A percentile compares a stretch with the other conserved stretches of the same genome.
These are phyloP conservation scores for Crepidotus sp. DNA, from an alignment of 1,284 basidiomycete species.

Conservation along the genomic window DNA sequence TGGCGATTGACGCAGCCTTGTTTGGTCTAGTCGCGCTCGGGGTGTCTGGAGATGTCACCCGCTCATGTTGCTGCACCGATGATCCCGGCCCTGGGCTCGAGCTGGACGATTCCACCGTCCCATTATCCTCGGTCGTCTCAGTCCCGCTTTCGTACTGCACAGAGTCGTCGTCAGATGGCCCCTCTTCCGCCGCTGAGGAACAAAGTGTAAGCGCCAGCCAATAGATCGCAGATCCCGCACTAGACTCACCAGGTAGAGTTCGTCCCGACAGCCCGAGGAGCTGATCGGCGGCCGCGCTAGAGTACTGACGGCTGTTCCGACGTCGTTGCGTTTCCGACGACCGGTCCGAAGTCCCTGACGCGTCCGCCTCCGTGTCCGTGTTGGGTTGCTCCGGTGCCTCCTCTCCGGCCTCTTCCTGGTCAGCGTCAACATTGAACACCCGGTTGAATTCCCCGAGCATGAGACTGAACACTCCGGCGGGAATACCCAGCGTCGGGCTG, in stretches of 20 bases:
- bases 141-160: slow-evolving; percentile 62
- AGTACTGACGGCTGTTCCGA: slow-evolving; percentile 73
- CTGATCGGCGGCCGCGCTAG: slow-evolving; percentile 69
- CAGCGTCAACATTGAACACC: slow-evolving; percentile 74
- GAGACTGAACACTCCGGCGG: slow-evolving; percentile 88
- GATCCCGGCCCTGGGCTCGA: slow-evolving; percentile 32
- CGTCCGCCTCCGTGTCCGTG: slow-evolving; percentile 23
- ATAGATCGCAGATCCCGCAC: slow-evolving; percentile 9
- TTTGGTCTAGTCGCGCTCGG: slow-evolving; percentile 25
- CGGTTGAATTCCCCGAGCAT: slow-evolving; percentile 88
- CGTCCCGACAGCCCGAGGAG: slow-evolving; percentile 67
- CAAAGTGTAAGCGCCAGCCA: slow-evolving; percentile 20
- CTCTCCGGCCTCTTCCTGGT: slow-evolving; percentile 26
- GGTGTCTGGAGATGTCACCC: slow-evolving; percentile 29
- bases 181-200: slow-evolving; percentile 45
- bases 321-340: slow-evolving; percentile 33
- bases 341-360: slow-evolving; percentile 26
- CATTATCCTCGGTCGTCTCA: slow-evolving; percentile 57
- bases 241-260: slow-evolving; percentile 46
- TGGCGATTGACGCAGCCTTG: slow-evolving; percentile 14
- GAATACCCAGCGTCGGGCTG: slow-evolving; percentile 90
- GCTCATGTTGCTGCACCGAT: slow-evolving; percentile 21
- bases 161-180: slow-evolving; percentile 61
- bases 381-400: slow-evolving; percentile 20
- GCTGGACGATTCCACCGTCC: slow-evolving; percentile 41